Conservation (phyloP, 2,329 filamentous ascomycete genomes). For the Epichloe elymi region DNA sequence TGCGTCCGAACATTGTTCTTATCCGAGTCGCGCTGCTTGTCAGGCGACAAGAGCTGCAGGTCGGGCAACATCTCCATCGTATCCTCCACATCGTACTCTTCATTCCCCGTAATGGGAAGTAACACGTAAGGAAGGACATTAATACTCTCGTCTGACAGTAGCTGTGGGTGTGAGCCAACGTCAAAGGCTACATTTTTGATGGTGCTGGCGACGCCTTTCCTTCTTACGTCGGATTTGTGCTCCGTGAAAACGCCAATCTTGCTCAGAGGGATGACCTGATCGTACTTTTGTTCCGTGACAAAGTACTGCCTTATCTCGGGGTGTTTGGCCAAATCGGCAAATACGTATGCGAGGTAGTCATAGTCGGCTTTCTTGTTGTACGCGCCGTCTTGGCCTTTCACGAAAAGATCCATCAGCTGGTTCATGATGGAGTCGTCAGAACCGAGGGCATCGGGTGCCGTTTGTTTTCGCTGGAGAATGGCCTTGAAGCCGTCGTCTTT, state of each 20-base stretch:
- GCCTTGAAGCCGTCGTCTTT: slow-evolving; percentile 65
- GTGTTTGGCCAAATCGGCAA: slow-evolving; percentile 83
- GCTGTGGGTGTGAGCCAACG: slow-evolving; percentile 53
- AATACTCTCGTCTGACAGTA: slow-evolving; percentile 59
- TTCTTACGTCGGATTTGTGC: slow-evolving; percentile 67
- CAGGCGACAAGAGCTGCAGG: slow-evolving; percentile 74
- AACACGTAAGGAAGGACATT: slow-evolving; percentile 82
- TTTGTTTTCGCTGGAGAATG: slow-evolving; percentile 55
- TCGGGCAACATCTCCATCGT: slow-evolving; percentile 78
- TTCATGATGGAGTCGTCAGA: slow-evolving; percentile 67
- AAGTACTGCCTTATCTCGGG: slow-evolving; percentile 64
- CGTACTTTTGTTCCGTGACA: slow-evolving; percentile 59
- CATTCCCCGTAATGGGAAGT: slow-evolving; percentile 73
- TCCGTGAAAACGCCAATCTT: slow-evolving; percentile 94
- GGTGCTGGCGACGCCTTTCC: slow-evolving; percentile 88
- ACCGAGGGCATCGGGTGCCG: slow-evolving; percentile 54
- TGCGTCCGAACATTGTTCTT: slow-evolving; percentile 69
- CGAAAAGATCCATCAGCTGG: slow-evolving; percentile 90
- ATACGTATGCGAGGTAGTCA: slow-evolving; percentile 88
- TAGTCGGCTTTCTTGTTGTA: slow-evolving; percentile 80
- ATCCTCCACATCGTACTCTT: slow-evolving; percentile 82
- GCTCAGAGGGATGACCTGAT: slow-evolving; percentile 72
- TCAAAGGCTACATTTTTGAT: slow-evolving; percentile 93
- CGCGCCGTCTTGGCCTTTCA: slow-evolving; percentile 70
- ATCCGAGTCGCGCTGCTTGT: slow-evolving; percentile 77